These are phyloP conservation scores for Phyllosticta ampelicida DNA, from an alignment of 2,329 filamentous ascomycete genomes.

Conservation along the genomic window DNA sequence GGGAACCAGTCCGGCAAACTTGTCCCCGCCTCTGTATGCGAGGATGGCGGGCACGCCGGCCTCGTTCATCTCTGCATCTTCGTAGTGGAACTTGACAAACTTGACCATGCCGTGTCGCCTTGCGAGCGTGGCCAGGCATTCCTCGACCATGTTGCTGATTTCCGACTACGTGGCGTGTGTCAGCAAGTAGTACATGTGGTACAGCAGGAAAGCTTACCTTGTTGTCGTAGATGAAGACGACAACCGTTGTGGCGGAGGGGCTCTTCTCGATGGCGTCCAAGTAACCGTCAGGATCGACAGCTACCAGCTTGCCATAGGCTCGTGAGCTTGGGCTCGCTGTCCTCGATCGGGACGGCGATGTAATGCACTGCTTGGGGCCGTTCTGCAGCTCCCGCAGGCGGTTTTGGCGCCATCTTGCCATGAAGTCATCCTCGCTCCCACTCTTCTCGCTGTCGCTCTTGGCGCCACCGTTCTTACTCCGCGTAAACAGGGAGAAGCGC, in stretches of 20 bases:
- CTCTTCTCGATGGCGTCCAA: slow-evolving; percentile 95
- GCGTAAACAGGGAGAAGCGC: slow-evolving; percentile 18
- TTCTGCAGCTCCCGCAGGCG: slow-evolving; percentile 66
- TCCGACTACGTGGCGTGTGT: slow-evolving; percentile 48
- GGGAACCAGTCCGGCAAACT: slow-evolving; percentile 82
- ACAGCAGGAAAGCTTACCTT: slow-evolving; percentile 48
- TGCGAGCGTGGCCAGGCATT: slow-evolving; percentile 66
- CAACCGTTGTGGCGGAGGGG: slow-evolving; percentile 65
- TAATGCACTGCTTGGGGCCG: slow-evolving; percentile 39
- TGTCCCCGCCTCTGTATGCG: slow-evolving; percentile 79
- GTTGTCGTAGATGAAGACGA: slow-evolving; percentile 88
- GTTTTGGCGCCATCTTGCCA: slow-evolving; percentile 74
- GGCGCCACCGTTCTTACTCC: slow-evolving; percentile 1
- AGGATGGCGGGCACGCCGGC: slow-evolving; percentile 79
- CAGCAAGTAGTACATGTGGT: neutral
- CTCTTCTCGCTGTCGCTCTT: slow-evolving; percentile 33
- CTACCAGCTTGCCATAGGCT: slow-evolving; percentile 67
- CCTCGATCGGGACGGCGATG: slow-evolving; percentile 42
- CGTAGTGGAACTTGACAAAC: slow-evolving; percentile 84
- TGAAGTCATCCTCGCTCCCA: slow-evolving; percentile 67
- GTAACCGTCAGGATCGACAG: slow-evolving; percentile 83
- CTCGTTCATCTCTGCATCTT: slow-evolving; percentile 88
- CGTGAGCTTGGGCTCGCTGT: slow-evolving; percentile 67
- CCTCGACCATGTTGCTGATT: slow-evolving; percentile 68
- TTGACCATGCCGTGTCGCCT: slow-evolving; percentile 58